Base-by-base conservation (phyloP, 2,329 filamentous ascomycete genomes). In the Clonostachys rosea region DNA sequence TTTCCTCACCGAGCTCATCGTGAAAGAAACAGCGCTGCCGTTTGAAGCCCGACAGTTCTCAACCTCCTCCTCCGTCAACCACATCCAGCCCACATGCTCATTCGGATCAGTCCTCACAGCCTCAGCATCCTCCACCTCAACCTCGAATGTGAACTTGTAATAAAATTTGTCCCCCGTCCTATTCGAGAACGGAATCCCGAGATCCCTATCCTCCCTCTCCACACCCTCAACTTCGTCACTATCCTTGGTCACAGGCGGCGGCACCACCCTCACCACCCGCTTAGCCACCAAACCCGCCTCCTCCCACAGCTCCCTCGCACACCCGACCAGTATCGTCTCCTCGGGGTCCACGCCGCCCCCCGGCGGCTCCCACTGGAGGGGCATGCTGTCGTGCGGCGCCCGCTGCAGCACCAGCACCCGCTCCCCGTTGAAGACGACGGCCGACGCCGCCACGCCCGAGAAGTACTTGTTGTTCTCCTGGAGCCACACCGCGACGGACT, bases 301-400 rank as follows among this genome's bases (percentile, higher is more conserved):
- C 57, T 78, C 75, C 57, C 58, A 64, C 3, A 78, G 60, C 59
- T 79, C 75, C 14, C 75, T 65, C 14, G 65, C 69, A n/a, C 66
- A 68, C 14, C 64, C 68, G 42, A 66, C 54, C 5, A 78, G 59
- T 5, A 78, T 63, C 12, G 56, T 69, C 50, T 78, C 74, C 1
- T 59, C 57, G 0, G 56, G 44, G 44, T 78, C 75, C 39, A 68
- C 67, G 1, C 61, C 68, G n/a, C 75, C 75, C 18, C 75, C 75
- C 2, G 75, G 74, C 1, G 67, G 50, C 49, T 79, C 75, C 75
- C 75, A 78, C 5, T 52, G 58, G 47, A 66, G 57, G 4, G 74
- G 73, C 59, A 69, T 67, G 46, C 59, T 69, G 58, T 76, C 73
- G 52, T 65, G 59, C 6, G 64, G 50, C 30, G 71, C 68, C 55